Evolutionary conservation across 805 yeast species (phyloP), one percentile per base, ranked within the genome.

Genomic region (Wickerhamomyces chaumierensis): DNA sequence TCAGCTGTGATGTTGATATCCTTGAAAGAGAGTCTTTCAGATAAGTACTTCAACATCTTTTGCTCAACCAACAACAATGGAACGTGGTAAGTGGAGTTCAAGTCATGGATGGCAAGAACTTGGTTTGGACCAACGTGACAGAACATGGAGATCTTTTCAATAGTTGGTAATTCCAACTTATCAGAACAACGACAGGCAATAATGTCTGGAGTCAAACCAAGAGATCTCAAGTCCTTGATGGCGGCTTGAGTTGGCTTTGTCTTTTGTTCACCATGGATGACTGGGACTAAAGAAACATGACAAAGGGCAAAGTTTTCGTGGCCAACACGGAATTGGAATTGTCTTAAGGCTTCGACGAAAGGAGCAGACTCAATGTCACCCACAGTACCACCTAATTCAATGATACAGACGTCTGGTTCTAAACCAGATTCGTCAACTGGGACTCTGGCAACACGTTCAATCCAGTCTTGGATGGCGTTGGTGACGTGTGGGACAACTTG

Each of bases 231-330:
- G 62, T 92, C 98, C 61, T 87, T 86, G 57, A 92, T 83, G 36
- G 99, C 99, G 47, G 97, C 98, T 68, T 92, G 99, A 12, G 99
- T 92, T 42, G 99, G 99, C 65, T 92, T 92, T 33, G 99, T 92
- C 72, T 92, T 92, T 63, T 92, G 96, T 69, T 92, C 99, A 45
- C 97, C 98, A 52, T 88, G 95, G 55, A 92, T 90, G 36, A 92
- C 97, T 35, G 97, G 97, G 36, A 92, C 97, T 47, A 92, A 70
- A 34, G 97, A 90, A 36, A 92, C 99, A 53, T 92, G 99, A 53
- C 90, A 85, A 58, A 92, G 71, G 16, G 96, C 94, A 64, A 92
- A 92, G 65, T 85, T 92, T 48, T 86, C 95, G 41, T 69, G 66
- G 16, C 97, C 97, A 44, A 90, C 97, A 58, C 95, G 78, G 68